These are phyloP conservation scores for Trichoderma endophyticum DNA, from an alignment of 2,329 filamentous ascomycete genomes.

Conservation along the genomic window DNA sequence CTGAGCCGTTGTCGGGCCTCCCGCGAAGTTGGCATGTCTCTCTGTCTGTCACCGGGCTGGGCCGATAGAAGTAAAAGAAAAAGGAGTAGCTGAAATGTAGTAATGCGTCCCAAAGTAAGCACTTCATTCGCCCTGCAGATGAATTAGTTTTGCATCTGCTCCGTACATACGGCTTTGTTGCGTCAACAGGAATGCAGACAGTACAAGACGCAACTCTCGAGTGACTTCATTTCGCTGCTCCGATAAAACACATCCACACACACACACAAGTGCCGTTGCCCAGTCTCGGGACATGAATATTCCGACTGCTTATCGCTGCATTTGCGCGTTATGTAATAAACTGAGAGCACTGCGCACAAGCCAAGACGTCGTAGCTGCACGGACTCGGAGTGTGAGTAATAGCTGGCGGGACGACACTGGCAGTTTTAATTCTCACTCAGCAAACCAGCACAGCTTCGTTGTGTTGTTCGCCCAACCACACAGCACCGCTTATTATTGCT, in stretches of 20 bases:
- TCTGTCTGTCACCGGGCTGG: background rate
- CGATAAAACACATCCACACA: background rate
- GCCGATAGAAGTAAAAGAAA: background rate
- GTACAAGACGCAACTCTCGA: background rate
- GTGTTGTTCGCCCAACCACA: background rate
- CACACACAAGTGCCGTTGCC: too few relatives aligned
- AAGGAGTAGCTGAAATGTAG: background rate
- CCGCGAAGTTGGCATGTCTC: background rate
- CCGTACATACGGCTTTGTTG: background rate
- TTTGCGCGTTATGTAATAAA: background rate
- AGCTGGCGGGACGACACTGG: background rate
- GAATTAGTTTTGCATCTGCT: background rate
- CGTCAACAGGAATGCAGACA: background rate
- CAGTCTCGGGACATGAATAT: background rate
- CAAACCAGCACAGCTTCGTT: background rate
- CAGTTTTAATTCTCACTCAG: background rate
- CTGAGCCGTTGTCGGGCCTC: background rate
- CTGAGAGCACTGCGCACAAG: background rate
- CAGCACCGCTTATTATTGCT: background rate
- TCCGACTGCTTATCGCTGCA: background rate
- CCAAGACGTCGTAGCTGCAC: background rate
- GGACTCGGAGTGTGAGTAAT: background rate
- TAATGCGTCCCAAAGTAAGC: background rate
- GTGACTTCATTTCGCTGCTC: background rate
- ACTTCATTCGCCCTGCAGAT: background rate